Evolutionary conservation across 306 rosid genomes (phyloP), one percentile per base, ranked within the genome.

Genomic region (Lathyrus oleraceus): DNA sequence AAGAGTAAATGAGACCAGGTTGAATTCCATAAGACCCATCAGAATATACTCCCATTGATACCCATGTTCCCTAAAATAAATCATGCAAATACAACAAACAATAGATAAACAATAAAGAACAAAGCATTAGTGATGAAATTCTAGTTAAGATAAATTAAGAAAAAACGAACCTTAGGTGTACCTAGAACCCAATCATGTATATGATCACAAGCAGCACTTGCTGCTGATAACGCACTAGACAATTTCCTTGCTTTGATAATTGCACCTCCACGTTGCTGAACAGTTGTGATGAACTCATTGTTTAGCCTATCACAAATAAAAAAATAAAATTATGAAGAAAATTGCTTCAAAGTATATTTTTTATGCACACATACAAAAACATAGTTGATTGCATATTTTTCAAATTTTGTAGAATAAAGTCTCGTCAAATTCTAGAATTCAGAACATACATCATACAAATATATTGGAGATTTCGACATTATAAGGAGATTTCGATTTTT

Each of bases 241-340:
- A 89, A 65, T 76, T 95, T 95, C 28, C 99, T 82, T n/a, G 99
- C 99, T 79, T 95, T 95, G 71, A 95, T 91, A 28, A 95, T 91
- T 17, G 96, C 97, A 85, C 97, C 97, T 69, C 99, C 99, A 48
- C 99, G 96, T 39, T 95, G 97, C 82, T 95, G 97, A 81, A 95
- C 95, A 36, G 91, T 95, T 83, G 85, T 19, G 79, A 88, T 91
- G 82, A 94, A 90, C 73, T 85, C 92, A 0, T 64, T 80, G 47
- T 88, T 91, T 64, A 88, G 68, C 99, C 97, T 94, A 28, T 1
- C 23, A 52, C 39, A 61, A 49, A 36, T 17, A 4, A 72, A 60
- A 60, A 57, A 17, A 38, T 1, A 28, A 65, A 38, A 60, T 44
- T 36, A 61, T 21, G 54, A 39, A 61, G 28, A 8, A 61, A 42